Evolutionary conservation across 148 eudicot genomes (phyloP).

Genomic region (Bassia scoparia): DNA sequence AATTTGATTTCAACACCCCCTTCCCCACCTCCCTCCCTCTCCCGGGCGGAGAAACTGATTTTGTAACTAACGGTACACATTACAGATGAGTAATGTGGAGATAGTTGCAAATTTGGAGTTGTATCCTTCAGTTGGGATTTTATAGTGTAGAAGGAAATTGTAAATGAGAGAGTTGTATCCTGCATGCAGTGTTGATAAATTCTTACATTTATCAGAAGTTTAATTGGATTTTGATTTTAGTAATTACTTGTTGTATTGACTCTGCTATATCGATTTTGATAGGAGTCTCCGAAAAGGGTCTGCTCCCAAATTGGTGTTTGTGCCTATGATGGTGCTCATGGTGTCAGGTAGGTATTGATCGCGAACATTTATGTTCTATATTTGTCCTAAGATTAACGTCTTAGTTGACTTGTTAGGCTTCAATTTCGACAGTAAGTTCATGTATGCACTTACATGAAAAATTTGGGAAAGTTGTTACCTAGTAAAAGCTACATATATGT

Average conservation of each 20-base stretch:
- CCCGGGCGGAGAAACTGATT: no score
- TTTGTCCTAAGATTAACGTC: background rate
- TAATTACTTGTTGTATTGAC: background rate
- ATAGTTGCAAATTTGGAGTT: background rate
- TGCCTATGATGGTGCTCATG: constrained; percentile 70
- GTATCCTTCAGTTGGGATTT: background rate
- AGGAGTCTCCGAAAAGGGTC: constrained; percentile 71
- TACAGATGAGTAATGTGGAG: background rate
- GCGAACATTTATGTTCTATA: background rate
- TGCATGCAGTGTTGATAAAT: no score
- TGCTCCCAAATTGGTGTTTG: constrained; percentile 87
- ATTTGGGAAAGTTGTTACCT: background rate
- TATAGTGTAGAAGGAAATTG: no score
- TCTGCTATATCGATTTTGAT: constrained; percentile 10
- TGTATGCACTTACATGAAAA: background rate
- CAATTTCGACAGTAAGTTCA: background rate
- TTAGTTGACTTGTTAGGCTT: background rate
- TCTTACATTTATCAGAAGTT: background rate
- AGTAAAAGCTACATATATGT: background rate
- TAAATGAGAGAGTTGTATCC: no score
- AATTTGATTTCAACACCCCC: no score
- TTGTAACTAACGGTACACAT: background rate
- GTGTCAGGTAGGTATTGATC: constrained; percentile 55
- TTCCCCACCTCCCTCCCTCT: no score
- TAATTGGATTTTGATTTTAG: background rate